Evolutionary conservation across 108 stramenopile species (phyloP), one percentile per base, ranked within the genome.

Genomic region (Skeletonema tropicum): DNA sequence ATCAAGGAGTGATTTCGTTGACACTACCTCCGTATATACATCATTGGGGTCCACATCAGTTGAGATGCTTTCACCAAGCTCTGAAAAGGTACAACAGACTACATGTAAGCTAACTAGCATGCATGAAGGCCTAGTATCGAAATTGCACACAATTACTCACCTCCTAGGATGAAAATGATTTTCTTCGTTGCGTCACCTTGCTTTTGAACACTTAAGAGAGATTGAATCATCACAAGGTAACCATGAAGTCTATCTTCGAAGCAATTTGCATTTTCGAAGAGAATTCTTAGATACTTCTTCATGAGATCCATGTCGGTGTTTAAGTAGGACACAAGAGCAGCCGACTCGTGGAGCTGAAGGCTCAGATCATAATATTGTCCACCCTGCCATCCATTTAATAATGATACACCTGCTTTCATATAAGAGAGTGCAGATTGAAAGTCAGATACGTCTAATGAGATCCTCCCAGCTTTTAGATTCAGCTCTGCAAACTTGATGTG

Each of bases 171-270:
- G 3, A 41, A 41, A 14, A 41, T 12, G 3, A 41, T 41, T 41
- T 41, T 52, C 7, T 33, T 25, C 19, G 60, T 75, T 6, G 68
- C 74, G 2, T 69, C 67, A 21, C 15, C 36, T 17, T n/a, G 17
- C 25, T 68, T 31, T 14, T 46, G 52, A 12, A 14, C 9, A 14
- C 33, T 23, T 26, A 21, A 55, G 3, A 48, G 19, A 31, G 67
- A 17, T 36, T 32, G 32, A 14, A 75, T 69, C 25, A 64, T 21
- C 21, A 69, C 57, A 29, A 23, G 14, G 33, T 69, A 29, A 12
- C 41, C 61, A n/a, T 55, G 32, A n/a, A 75, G 32, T 57, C 30
- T 62, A 26, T 75, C 74, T 12, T 75, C 57, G 10, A 64, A 41
- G 10, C 31, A 31, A 10, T 42, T 45, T 2, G 75, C 59, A 45